Evolutionary conservation across 176 grass and related monocot species (phyloP).

Genomic region (Triticum aestivum): IWGSC_CS_RefSeq_v2.1 NC_057809.1:449210549-449211048

Average conservation of each 20-base stretch:
- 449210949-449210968: slow-evolving; percentile 77
- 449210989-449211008: slow-evolving; percentile 19
- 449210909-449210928: slow-evolving; percentile 78
- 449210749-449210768: background rate
- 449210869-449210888: slow-evolving; percentile 62
- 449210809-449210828: slow-evolving; percentile 6
- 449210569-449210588: background rate
- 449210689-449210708: background rate
- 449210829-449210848: slow-evolving; percentile 1
- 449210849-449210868: slow-evolving; percentile 57
- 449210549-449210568: background rate
- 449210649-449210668: background rate
- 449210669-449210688: background rate
- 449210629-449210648: background rate
- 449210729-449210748: background rate
- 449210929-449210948: slow-evolving; percentile 94
- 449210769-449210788: slow-evolving; percentile 20
- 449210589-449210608: background rate
- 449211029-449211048: background rate
- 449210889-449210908: slow-evolving; percentile 55
- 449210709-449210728: background rate
- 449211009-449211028: background rate
- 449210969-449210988: slow-evolving; percentile 49
- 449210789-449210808: slow-evolving; percentile 34
- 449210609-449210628: background rate